These are phyloP conservation scores for Fusarium sp. DNA, from an alignment of 2,329 filamentous ascomycete genomes.

Conservation along the genomic window DNA sequence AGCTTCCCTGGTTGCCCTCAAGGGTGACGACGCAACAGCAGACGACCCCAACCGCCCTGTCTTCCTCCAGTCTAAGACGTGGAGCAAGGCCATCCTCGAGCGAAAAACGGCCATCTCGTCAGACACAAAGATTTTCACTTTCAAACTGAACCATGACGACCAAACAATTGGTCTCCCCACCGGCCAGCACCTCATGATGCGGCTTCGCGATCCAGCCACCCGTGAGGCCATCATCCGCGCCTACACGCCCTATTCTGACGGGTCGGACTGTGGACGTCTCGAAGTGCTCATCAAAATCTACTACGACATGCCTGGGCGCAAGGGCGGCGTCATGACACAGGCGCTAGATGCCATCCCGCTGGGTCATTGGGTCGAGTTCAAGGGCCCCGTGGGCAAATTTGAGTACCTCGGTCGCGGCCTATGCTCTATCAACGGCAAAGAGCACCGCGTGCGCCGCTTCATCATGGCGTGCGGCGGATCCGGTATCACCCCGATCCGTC, in stretches of 20 bases:
- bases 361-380: constrained; percentile 85
- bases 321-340: constrained; percentile 86
- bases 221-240: constrained; percentile 84
- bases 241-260: constrained; percentile 87
- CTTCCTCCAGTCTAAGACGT: constrained; percentile 81
- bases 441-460: constrained; percentile 75
- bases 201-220: constrained; percentile 80
- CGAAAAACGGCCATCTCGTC: constrained; percentile 79
- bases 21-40: constrained; percentile 57
- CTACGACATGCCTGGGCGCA: constrained; percentile 68
- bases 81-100: constrained; percentile 82
- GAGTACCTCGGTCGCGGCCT: constrained; percentile 80
- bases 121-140: constrained; percentile 87
- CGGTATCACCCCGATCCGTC: constrained; percentile 94
- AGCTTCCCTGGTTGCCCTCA: constrained; percentile 68
- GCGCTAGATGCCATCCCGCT: constrained; percentile 81
- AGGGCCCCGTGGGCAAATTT: constrained; percentile 90
- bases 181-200: constrained; percentile 90
- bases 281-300: constrained; percentile 90
- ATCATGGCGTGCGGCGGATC: constrained; percentile 91
- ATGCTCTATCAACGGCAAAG: constrained; percentile 72
- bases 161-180: constrained; percentile 84
- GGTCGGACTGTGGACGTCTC: constrained; percentile 72
- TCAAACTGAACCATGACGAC: constrained; percentile 79
- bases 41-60: constrained; percentile 64